phyloP scores from a whole-genome alignment of 306 rosid species.

The Abrus precatorius region DNA sequence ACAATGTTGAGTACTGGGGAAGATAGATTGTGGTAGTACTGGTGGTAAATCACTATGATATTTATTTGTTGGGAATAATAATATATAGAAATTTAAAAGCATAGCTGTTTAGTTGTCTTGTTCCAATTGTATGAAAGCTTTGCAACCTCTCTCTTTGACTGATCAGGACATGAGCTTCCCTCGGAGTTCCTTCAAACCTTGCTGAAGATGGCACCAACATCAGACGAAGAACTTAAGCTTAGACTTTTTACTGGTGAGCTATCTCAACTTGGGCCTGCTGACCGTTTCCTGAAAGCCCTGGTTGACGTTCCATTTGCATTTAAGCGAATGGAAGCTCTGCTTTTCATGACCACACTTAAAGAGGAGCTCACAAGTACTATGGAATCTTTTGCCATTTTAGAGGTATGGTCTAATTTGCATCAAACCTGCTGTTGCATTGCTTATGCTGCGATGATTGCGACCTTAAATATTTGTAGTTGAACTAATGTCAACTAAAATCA shows the following conservation, averaged over 20 bases:
- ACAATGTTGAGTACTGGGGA: constrained; percentile 9
- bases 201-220: constrained; percentile 95
- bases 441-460: constrained; percentile 27
- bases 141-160: constrained; percentile 44
- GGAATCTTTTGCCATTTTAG: constrained; percentile 79
- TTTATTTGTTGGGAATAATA: constrained; percentile 19
- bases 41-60: constrained; percentile 15
- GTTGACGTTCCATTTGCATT: constrained; percentile 86
- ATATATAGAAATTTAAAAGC: constrained; percentile 18
- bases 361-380: constrained; percentile 73
- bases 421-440: constrained; percentile 36
- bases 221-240: constrained; percentile 95
- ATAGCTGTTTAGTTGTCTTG: constrained; percentile 28
- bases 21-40: constrained; percentile 18
- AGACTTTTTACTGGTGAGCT: constrained; percentile 75
- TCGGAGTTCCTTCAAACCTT: constrained; percentile 78
- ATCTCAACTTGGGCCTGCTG: constrained; percentile 92
- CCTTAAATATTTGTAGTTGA: constrained; percentile 11
- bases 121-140: constrained; percentile 40
- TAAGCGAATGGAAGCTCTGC: constrained; percentile 85
- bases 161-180: constrained; percentile 91
- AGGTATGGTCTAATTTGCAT: constrained; percentile 62
- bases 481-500: constrained; percentile 16
- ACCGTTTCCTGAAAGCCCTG: constrained; percentile 79
- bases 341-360: constrained; percentile 77